Conservation (phyloP, 371 early-diverging fungal genomes). For the Mucor lusitanicus region DNA sequence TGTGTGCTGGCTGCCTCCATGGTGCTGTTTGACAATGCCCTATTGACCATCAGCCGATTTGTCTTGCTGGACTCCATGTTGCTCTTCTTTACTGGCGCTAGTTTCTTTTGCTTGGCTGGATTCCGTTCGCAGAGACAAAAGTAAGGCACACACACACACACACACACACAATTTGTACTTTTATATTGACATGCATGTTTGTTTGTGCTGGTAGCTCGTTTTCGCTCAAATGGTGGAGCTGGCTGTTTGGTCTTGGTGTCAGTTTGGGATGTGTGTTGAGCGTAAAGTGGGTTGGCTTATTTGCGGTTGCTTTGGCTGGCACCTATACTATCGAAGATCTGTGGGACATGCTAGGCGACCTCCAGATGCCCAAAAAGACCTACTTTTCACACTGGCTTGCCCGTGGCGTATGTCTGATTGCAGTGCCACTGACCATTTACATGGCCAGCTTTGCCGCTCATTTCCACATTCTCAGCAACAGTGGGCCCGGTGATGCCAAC, state of each 20-base stretch:
- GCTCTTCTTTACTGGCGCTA: constrained; percentile 87
- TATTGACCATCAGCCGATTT: constrained; percentile 89
- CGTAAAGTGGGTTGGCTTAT: constrained; percentile 99
- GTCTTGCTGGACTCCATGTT: constrained; percentile 99
- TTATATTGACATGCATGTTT: constrained; percentile 1
- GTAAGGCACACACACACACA: too few species aligned
- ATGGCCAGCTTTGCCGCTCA: constrained; percentile 87
- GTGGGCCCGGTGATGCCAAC: constrained; percentile 93
- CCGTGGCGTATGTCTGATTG: constrained; percentile 80
- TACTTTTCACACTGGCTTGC: constrained; percentile 81
- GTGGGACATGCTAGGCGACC: constrained; percentile 90
- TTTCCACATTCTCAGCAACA: constrained; percentile 85
- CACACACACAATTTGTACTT: neutral
- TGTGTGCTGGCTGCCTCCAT: constrained; percentile 75
- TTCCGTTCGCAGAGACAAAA: constrained; percentile 64
- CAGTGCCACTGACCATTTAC: constrained; percentile 89
- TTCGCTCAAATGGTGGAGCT: constrained; percentile 81
- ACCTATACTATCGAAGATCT: constrained; percentile 93
- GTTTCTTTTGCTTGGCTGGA: constrained; percentile 73
- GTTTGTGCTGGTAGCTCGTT: constrained; percentile 64
- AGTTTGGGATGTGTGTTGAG: constrained; percentile 90
- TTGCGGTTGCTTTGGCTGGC: constrained; percentile 95
- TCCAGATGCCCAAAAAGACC: constrained; percentile 66
- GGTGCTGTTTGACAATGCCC: constrained; percentile 84
- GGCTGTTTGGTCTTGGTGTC: constrained; percentile 88